phyloP scores from a whole-genome alignment of 108 stramenopile species.

The Pseudonitzschia delicatissima region DNA sequence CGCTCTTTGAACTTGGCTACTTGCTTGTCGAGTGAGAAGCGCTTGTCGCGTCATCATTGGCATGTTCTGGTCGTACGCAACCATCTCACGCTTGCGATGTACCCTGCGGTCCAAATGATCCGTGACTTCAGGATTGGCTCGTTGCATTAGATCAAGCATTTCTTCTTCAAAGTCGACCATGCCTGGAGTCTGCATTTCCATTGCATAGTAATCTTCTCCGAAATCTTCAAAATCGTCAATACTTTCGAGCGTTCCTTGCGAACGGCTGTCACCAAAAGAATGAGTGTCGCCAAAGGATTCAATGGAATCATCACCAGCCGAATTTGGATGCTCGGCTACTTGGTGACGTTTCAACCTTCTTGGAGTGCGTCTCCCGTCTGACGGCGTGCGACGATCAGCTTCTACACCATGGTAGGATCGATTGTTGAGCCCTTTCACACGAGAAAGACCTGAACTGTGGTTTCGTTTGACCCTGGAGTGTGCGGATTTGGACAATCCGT shows the following conservation, averaged over 20 bases:
- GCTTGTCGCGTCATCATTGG: constrained; percentile 46
- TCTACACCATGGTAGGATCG: constrained; percentile 23
- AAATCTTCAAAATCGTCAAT: constrained; percentile 34
- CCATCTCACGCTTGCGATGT: constrained; percentile 21
- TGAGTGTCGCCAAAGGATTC: constrained; percentile 24
- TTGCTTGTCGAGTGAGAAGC: constrained; percentile 33
- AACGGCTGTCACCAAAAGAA: neutral
- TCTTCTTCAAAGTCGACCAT: constrained; percentile 39
- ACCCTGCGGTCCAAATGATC: constrained; percentile 32
- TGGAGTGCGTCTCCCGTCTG: constrained; percentile 17
- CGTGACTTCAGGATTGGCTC: constrained; percentile 36
- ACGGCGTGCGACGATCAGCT: constrained; percentile 1
- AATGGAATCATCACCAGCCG: constrained; percentile 16
- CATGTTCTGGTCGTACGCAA: constrained; percentile 40
- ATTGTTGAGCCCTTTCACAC: constrained; percentile 10
- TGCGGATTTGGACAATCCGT: constrained; percentile 21
- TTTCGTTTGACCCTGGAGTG: constrained; percentile 15
- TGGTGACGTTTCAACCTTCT: constrained; percentile 16
- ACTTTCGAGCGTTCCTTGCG: constrained; percentile 22
- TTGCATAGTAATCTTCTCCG: constrained; percentile 22
- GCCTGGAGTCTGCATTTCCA: constrained; percentile 35
- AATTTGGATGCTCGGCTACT: neutral
- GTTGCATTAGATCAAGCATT: constrained; percentile 34
- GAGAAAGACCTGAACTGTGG: constrained; percentile 14
- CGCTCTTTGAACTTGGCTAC: constrained; percentile 23